Percentiles rank a stretch among this genome's conserved stretches.
These are phyloP conservation scores for Kalaharituber pfeilii DNA, from an alignment of 2,329 filamentous ascomycete genomes.

Conservation along the genomic window DNA sequence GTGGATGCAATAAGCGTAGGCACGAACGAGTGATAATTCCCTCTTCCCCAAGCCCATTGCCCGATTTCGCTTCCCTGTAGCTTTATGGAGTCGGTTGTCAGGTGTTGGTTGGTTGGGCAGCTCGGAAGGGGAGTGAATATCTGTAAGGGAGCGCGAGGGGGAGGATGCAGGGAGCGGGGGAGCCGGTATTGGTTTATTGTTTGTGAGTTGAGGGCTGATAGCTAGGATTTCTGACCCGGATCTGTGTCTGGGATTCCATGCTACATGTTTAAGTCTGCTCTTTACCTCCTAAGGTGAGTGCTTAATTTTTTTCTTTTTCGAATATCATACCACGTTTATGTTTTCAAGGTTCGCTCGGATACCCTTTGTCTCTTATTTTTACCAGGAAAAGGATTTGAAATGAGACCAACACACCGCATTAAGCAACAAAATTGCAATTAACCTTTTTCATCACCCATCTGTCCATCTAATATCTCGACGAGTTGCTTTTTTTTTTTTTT, in stretches of 20 bases:
- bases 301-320: not conserved
- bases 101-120: not conserved
- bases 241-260: not conserved
- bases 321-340: too few relatives aligned
- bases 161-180: too few relatives aligned
- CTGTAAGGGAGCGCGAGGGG: not conserved
- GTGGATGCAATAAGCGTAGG: not conserved
- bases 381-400: too few relatives aligned
- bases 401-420: too few relatives aligned
- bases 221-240: too few relatives aligned
- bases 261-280: conserved; percentile 31
- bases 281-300: conserved; percentile 40
- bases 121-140: not conserved
- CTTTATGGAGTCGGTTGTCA: not conserved
- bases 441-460: too few relatives aligned
- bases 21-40: not conserved
- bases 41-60: not conserved
- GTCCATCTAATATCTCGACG: too few relatives aligned
- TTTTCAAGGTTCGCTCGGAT: too few relatives aligned
- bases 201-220: conserved; percentile 9
- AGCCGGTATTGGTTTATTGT: not conserved
- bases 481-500: too few relatives aligned
- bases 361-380: too few relatives aligned
- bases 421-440: too few relatives aligned
- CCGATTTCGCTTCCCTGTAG: not conserved